A percentile compares a stretch with the other conserved stretches of the same genome.
Conservation (phyloP, 148 eudicot genomes). For the Cornus suecica region DNA sequence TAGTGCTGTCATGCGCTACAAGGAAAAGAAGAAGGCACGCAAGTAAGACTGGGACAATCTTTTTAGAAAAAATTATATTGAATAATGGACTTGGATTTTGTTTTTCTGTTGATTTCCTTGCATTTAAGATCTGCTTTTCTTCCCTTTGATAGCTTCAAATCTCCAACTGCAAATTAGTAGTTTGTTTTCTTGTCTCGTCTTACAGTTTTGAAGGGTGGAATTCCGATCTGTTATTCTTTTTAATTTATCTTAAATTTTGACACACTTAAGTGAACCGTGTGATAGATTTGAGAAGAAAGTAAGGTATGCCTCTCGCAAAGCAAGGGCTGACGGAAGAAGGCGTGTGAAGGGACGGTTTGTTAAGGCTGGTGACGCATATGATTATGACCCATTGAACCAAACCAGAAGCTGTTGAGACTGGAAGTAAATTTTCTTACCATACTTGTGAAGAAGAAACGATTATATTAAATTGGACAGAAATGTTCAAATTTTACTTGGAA, state of each 20-base stretch:
- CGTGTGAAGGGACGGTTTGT: constrained; percentile 91
- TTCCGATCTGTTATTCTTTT: not conserved
- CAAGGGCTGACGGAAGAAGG: constrained; percentile 83
- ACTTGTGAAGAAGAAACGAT: not conserved
- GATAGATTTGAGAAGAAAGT: constrained; percentile 78
- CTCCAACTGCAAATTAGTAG: not conserved
- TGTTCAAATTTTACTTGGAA: not conserved
- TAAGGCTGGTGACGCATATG: constrained; percentile 87
- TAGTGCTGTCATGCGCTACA: constrained; percentile 89
- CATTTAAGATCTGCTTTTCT: not conserved
- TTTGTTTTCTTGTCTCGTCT: not conserved
- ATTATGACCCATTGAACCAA: constrained; percentile 70
- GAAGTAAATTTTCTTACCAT: constrained; percentile 21
- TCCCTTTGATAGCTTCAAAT: not conserved
- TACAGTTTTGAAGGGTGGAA: not conserved
- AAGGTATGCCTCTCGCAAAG: constrained; percentile 86
- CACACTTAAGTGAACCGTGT: not conserved
- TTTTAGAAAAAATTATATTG: no score
- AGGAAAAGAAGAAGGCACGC: constrained; percentile 87
- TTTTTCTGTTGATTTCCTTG: not conserved
- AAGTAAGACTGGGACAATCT: constrained; percentile 42
- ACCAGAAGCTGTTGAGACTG: constrained; percentile 60
- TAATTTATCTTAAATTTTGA: not conserved
- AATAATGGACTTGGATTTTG: not conserved
- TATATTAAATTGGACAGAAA: constrained; percentile 2